Percentiles rank a stretch among this genome's conserved stretches.
phyloP scores from a whole-genome alignment of 208 protist genomes.

The Acanthamoeba sp. region DNA sequence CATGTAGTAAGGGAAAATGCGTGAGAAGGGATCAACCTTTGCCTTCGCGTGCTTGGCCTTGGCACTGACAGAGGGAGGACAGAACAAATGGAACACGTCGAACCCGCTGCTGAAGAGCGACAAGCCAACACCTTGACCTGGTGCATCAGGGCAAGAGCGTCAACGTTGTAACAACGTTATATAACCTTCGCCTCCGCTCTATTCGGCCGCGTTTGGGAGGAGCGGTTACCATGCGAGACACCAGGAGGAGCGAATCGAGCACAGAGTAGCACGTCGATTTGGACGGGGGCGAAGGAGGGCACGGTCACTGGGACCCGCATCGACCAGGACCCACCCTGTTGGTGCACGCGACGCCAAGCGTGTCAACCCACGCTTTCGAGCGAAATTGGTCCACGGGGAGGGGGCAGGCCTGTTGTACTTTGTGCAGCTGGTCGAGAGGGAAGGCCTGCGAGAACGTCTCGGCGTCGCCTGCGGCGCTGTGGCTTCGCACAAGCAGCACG shows the following conservation, averaged over 20 bases:
- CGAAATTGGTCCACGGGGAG: not conserved
- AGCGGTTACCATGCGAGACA: too few relatives aligned
- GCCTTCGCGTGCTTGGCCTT: not conserved
- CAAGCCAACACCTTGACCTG: conserved; percentile 4
- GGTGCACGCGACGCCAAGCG: not conserved
- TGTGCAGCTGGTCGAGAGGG: not conserved
- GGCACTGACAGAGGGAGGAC: not conserved
- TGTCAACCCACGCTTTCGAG: not conserved
- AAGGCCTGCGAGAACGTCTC: not conserved
- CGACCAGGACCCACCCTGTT: conserved; percentile 1
- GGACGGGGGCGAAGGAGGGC: not conserved
- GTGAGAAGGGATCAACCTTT: not conserved
- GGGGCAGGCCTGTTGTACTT: not conserved
- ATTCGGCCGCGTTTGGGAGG: too few relatives aligned
- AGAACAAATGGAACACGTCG: conserved; percentile 8
- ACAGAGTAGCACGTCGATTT: not conserved
- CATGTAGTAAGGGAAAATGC: too few relatives aligned
- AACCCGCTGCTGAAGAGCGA: not conserved
- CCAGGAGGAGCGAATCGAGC: not conserved
- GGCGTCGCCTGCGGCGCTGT: not conserved
- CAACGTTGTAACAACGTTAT: too few relatives aligned
- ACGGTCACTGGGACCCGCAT: not conserved
- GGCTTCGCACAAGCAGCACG: not conserved
- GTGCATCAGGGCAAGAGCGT: too few relatives aligned
- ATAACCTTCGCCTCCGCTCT: too few relatives aligned